Evolutionary conservation across 805 yeast species (phyloP), one percentile per base, ranked within the genome.

Genomic region (Lipomyces yamanashiensis): DNA sequence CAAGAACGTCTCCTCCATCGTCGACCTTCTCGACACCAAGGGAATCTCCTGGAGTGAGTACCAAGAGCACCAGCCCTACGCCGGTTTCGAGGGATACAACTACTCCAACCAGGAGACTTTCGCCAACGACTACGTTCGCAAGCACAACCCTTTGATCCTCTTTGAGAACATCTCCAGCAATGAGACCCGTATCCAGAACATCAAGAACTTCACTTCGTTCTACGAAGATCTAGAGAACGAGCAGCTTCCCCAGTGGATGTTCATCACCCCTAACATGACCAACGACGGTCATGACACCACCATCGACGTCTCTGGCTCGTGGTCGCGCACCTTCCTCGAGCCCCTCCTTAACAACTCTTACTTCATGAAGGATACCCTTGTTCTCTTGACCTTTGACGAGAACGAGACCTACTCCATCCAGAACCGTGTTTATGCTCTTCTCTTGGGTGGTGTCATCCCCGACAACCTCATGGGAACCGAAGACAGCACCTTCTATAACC

Each of bases 251-350:
- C 85, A 83, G 77, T 83, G 82, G 82, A 67, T 77, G 66, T 77
- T 82, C 76, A 78, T 83, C 72, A 82, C 85, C 49, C 85, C 86
- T 62, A 82, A 82, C 75, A 79, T 81, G 81, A 75, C 82, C 63
- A 76, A 81, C 74, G 85, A 83, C 71, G 86, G 84, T 52, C 83
- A 83, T 66, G 84, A 80, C 73, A 68, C 81, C 48, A 80, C 77
- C 69, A 78, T 83, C 59, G 77, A 76, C 59, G 76, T 78, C 55
- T 80, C 85, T 23, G 82, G 82, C 45, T 63, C 68, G 58, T 83
- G 85, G 85, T 70, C 81, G 43, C 77, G 77, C 60, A 65, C 73
- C 61, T 82, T 81, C 77, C 70, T 83, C 60, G 74, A 72, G 59
- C 84, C 84, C 50, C 71, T 80, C 67, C 73, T 80, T 70, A 67